Conservation (phyloP, 768 basidiomycete species). For the Auricularia auricula-judae region DNA sequence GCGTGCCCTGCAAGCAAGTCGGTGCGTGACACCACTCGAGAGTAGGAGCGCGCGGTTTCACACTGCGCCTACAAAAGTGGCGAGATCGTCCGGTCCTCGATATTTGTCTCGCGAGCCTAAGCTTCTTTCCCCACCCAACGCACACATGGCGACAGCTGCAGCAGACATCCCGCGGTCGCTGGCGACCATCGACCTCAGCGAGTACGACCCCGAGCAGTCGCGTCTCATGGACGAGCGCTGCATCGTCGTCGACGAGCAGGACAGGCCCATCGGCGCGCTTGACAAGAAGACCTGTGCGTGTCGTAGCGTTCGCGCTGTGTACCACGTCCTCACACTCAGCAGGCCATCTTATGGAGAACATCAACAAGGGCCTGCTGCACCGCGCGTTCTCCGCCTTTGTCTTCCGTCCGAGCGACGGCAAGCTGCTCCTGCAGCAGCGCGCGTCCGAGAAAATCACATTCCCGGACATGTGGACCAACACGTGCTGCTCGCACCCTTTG, state of each 20-base stretch:
- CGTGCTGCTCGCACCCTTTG: conserved; percentile 95
- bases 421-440: conserved; percentile 85
- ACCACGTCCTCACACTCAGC: conserved; percentile 1
- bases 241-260: conserved; percentile 83
- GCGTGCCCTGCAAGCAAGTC: no score
- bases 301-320: neutral
- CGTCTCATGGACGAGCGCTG: conserved; percentile 93
- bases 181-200: conserved; percentile 64
- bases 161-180: conserved; percentile 20
- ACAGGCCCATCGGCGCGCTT: conserved; percentile 71
- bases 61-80: no score
- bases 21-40: no score
- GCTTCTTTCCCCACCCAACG: no score
- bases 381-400: conserved; percentile 97
- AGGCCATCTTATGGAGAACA: conserved; percentile 98
- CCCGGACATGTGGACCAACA: conserved; percentile 99
- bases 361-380: conserved; percentile 86
- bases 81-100: no score
- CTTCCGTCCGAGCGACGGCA: conserved; percentile 89
- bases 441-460: conserved; percentile 99
- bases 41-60: no score
- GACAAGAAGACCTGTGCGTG: conserved; percentile 93
- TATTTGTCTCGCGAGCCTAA: no score
- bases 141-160: no score
- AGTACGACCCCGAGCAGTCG: conserved; percentile 87